Evolutionary conservation across 73 alveolate species (phyloP).

Genomic region (Tetrahymena thermophila): DNA sequence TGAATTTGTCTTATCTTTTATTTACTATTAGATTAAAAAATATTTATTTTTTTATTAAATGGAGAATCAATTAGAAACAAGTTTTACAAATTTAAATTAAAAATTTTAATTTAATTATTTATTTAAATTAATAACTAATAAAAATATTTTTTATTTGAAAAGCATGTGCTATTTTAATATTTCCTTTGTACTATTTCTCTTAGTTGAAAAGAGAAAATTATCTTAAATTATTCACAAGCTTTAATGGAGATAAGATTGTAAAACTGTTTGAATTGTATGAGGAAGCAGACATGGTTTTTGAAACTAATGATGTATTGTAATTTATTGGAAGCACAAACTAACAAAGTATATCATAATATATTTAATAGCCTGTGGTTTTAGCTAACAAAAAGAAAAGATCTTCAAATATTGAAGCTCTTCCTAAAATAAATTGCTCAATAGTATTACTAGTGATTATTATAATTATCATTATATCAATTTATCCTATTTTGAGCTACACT

Average conservation of each 20-base stretch:
- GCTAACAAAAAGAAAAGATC: background rate
- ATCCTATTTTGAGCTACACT: background rate
- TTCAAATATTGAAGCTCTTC: background rate
- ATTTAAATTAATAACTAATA: background rate
- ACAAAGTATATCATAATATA: background rate
- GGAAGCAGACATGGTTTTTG: background rate
- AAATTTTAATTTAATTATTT: too few relatives aligned
- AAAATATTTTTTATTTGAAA: background rate
- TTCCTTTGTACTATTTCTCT: background rate
- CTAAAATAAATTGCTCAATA: background rate
- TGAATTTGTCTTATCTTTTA: too few relatives aligned
- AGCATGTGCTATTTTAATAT: background rate
- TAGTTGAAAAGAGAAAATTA: background rate
- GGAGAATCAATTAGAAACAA: too few relatives aligned
- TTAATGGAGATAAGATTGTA: background rate
- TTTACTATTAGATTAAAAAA: too few relatives aligned
- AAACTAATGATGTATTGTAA: background rate
- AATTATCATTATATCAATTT: background rate
- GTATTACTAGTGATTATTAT: background rate
- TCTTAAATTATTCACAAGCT: background rate
- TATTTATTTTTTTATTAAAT: too few relatives aligned
- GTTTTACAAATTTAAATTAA: too few relatives aligned
- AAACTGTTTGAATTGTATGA: background rate
- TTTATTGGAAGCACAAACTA: background rate
- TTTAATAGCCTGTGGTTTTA: background rate